Evolutionary conservation across 306 rosid species (phyloP), one percentile per base, ranked within the genome.

Genomic region (Malus domestica): DNA sequence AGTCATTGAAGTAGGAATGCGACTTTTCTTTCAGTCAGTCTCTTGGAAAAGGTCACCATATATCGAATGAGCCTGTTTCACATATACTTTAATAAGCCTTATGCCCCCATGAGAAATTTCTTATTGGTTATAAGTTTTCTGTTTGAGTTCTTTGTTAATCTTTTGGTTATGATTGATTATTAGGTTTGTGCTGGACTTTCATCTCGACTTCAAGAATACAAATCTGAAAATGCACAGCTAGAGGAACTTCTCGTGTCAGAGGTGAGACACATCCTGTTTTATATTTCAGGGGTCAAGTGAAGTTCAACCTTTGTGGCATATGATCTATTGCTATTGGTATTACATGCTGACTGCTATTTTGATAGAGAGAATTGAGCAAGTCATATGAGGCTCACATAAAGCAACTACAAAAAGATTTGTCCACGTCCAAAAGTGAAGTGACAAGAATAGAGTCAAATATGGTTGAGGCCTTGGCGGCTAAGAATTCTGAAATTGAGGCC

Each of bases 181-280:
- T 80, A 96, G 99, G 98, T 96, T 75, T 96, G 99, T 88, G 99
- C 99, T 68, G 98, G 98, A 83, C 91, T 92, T 45, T 92, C 97
- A 67, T 88, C 97, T 25, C 95, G 97, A 69, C 98, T 96, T 86
- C 99, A 92, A 87, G 99, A 89, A 80, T 90, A 89, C 87, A 96
- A 96, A 89, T 88, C 90, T 25, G 99, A 96, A 85, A 96, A 89
- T 88, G 99, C 93, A 55, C 99, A 96, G 85, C 81, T 96, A 78
- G 99, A 96, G 90, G 99, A 96, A 85, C 96, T 96, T 88, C 98
- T 96, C 59, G 74, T 81, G 74, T 90, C 98, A 67, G 99, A 96
- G 91, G 99, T 92, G 85, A 86, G 80, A 55, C 59, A 20, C 45
- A 67, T 70, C 62, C 67, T 38, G 62, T 44, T 57, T 79, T 62